A percentile compares a stretch with the other conserved stretches of the same genome.
These are phyloP conservation scores for Russula brevipes DNA, from an alignment of 768 basidiomycete genomes.

Conservation along the genomic window DNA sequence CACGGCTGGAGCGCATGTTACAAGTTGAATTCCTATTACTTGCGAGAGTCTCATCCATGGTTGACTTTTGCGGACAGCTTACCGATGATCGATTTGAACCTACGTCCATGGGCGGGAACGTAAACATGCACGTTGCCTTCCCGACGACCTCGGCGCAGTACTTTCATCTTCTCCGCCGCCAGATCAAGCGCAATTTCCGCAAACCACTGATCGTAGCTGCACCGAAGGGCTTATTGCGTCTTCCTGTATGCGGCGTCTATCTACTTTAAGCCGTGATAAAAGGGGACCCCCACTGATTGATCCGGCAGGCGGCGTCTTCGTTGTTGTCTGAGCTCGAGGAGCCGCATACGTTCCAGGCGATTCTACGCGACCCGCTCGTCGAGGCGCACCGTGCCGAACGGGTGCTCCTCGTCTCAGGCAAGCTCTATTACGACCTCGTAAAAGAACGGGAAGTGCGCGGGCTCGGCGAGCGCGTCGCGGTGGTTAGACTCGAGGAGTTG, in stretches of 20 bases:
- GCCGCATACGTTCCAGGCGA: slow-evolving; percentile 61
- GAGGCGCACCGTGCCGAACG: slow-evolving; percentile 44
- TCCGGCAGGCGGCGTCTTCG: slow-evolving; percentile 65
- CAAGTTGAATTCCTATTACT: slow-evolving; percentile 45
- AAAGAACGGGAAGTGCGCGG: slow-evolving; percentile 55
- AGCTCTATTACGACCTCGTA: slow-evolving; percentile 82
- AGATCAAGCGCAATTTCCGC: slow-evolving; percentile 78
- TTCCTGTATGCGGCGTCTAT: slow-evolving; percentile 49
- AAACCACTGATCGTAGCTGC: slow-evolving; percentile 82
- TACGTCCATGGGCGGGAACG: slow-evolving; percentile 37
- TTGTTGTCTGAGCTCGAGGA: slow-evolving; percentile 53
- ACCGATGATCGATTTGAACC: slow-evolving; percentile 62
- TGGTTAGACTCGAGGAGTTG: slow-evolving; percentile 80
- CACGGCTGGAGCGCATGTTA: slow-evolving; percentile 83
- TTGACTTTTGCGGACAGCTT: slow-evolving; percentile 43
- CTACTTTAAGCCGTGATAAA: background rate
- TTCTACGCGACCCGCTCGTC: slow-evolving; percentile 50
- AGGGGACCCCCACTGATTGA: background rate
- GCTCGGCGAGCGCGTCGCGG: slow-evolving; percentile 49
- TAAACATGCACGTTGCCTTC: slow-evolving; percentile 83
- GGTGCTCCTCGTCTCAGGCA: slow-evolving; percentile 74
- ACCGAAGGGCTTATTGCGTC: slow-evolving; percentile 77
- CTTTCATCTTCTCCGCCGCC: slow-evolving; percentile 87
- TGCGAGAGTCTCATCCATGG: slow-evolving; percentile 2
- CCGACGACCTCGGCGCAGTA: slow-evolving; percentile 90